A percentile compares a stretch with the other conserved stretches of the same genome.
These are phyloP conservation scores for Chlamydomonas sphaeroides DNA, from an alignment of 139 green algal genomes.

Conservation along the genomic window DNA sequence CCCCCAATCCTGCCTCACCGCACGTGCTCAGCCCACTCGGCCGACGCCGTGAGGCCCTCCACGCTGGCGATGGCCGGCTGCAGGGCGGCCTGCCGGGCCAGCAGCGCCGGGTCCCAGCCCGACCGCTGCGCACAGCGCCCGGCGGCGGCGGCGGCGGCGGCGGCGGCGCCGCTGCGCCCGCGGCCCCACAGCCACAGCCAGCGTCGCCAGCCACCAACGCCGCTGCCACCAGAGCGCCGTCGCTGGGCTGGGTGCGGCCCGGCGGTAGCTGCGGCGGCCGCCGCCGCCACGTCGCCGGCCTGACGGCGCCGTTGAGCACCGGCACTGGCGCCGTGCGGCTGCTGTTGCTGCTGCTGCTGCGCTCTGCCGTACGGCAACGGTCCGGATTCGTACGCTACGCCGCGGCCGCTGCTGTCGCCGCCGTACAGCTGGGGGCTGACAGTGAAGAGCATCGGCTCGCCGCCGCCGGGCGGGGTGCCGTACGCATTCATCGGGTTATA, in stretches of 20 bases:
- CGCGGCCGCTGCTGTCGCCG: not conserved
- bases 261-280: too few relatives aligned
- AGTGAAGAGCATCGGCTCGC: conserved; percentile 26
- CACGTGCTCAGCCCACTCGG: conserved; percentile 17
- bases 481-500: too few relatives aligned
- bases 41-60: not conserved
- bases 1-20: conserved; percentile 4
- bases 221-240: too few relatives aligned
- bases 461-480: too few relatives aligned
- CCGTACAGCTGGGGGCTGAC: not conserved
- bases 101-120: conserved; percentile 16
- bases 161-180: not conserved
- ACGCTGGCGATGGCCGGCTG: conserved; percentile 16
- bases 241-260: too few relatives aligned
- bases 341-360: too few relatives aligned
- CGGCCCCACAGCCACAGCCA: too few relatives aligned
- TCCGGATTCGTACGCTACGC: not conserved
- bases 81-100: conserved; percentile 16
- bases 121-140: not conserved
- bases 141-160: not conserved
- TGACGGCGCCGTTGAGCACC: too few relatives aligned
- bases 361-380: not conserved
- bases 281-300: too few relatives aligned
- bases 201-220: too few relatives aligned
- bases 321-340: too few relatives aligned